These are phyloP conservation scores for Elaeagnus macrophylla DNA, from an alignment of 306 rosid species.

Conservation along the genomic window DNA sequence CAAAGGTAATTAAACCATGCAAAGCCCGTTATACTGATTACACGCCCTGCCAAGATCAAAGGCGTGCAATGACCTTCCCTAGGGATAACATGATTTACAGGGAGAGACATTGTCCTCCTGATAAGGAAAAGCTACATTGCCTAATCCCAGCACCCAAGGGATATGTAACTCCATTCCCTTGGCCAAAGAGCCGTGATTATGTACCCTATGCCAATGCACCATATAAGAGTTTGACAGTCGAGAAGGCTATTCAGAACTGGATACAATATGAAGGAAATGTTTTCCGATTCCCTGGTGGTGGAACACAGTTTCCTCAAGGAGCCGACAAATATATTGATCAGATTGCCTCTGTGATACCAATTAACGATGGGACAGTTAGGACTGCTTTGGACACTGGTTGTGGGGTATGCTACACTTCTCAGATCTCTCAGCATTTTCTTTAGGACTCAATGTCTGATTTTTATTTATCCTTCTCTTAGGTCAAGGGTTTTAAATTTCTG, in stretches of 20 bases:
- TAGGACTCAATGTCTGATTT: neutral
- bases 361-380: conserved; percentile 72
- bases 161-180: conserved; percentile 90
- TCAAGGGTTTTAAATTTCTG: conserved; percentile 1
- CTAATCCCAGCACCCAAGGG: conserved; percentile 90
- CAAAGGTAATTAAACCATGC: conserved; percentile 57
- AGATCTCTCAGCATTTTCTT: conserved; percentile 10
- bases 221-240: conserved; percentile 91
- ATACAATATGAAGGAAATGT: conserved; percentile 94
- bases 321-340: conserved; percentile 92
- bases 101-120: conserved; percentile 82
- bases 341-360: conserved; percentile 86
- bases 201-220: conserved; percentile 98
- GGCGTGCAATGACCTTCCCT: conserved; percentile 87
- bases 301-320: conserved; percentile 96
- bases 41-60: conserved; percentile 96
- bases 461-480: neutral
- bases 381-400: conserved; percentile 97
- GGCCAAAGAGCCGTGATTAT: conserved; percentile 98
- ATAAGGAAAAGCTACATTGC: conserved; percentile 82
- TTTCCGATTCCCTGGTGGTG: conserved; percentile 90
- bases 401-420: conserved; percentile 59
- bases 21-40: conserved; percentile 44
- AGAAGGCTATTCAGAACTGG: conserved; percentile 99
- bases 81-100: conserved; percentile 74